phyloP scores from a whole-genome alignment of 352 stramenopile species.

The Thalassiosira allenii region DNA sequence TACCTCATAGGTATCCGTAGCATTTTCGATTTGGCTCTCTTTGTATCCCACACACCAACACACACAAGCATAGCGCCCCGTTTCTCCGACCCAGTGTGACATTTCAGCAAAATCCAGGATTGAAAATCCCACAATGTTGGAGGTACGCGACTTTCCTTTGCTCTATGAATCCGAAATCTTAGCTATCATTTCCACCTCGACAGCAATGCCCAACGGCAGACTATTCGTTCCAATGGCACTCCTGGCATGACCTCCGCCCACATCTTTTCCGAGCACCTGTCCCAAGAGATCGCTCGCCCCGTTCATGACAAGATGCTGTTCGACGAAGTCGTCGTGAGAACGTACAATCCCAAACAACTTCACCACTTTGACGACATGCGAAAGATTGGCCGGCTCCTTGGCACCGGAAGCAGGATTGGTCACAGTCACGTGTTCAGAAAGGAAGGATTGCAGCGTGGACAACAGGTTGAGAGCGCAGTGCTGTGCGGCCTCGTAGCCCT shows the following conservation, averaged over 20 bases:
- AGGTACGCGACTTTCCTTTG: no score
- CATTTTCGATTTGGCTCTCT: no score
- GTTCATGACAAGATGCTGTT: slow-evolving; percentile 95
- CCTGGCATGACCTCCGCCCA: slow-evolving; percentile 86
- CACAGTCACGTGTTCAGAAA: no score
- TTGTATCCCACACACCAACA: neutral
- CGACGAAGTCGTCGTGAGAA: slow-evolving; percentile 91
- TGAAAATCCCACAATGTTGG: no score
- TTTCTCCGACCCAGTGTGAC: neutral
- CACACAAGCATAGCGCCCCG: neutral
- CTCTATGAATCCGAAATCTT: slow-evolving; percentile 83
- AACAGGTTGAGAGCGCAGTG: slow-evolving; percentile 91
- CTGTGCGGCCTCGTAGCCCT: slow-evolving; percentile 91
- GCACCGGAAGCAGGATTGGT: no score
- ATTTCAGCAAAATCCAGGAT: neutral
- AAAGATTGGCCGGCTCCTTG: slow-evolving; percentile 85
- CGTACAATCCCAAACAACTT: slow-evolving; percentile 98
- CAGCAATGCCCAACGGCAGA: slow-evolving; percentile 94
- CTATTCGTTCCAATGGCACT: slow-evolving; percentile 97
- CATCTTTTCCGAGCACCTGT: slow-evolving; percentile 78
- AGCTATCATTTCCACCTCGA: slow-evolving; percentile 97
- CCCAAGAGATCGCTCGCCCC: slow-evolving; percentile 92
- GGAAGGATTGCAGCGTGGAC: slow-evolving; percentile 90
- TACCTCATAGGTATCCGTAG: no score
- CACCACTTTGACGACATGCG: slow-evolving; percentile 93